Percentiles rank a stretch among this genome's conserved stretches.
Conservation (phyloP, 768 basidiomycete species). For the Tulasnella calospora region DNA sequence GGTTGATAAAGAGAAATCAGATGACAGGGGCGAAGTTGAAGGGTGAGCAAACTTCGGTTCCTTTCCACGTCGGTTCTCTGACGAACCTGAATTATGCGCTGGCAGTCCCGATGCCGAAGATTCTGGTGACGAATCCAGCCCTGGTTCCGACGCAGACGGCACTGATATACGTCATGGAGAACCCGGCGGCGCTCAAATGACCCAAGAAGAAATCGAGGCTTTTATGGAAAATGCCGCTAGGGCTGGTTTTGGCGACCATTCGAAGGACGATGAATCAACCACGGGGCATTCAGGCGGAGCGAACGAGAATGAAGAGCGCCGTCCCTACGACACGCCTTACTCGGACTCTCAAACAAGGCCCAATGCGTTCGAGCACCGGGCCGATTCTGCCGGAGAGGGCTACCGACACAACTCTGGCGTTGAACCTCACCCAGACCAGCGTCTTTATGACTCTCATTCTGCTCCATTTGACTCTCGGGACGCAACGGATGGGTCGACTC, state of each 20-base stretch:
- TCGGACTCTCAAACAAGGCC: neutral
- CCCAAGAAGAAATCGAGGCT: conserved; percentile 21
- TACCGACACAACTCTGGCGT: neutral
- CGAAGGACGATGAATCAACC: neutral
- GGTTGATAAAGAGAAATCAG: neutral
- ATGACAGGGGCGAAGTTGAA: neutral
- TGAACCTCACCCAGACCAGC: neutral
- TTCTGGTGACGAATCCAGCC: conserved; percentile 16
- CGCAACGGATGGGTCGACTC: neutral
- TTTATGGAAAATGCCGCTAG: conserved; percentile 16
- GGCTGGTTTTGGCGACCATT: neutral
- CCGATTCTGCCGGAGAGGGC: neutral
- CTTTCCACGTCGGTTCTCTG: neutral
- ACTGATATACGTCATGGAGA: neutral
- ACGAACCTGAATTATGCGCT: neutral
- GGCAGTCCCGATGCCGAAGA: conserved; percentile 3
- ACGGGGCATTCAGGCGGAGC: neutral
- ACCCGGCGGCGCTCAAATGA: neutral
- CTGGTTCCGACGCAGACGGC: conserved; percentile 22
- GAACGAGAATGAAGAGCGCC: neutral
- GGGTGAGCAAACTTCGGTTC: neutral
- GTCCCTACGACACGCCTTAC: neutral
- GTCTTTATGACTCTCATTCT: neutral
- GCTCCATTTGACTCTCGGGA: neutral
- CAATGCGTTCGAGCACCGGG: neutral